Evolutionary conservation across 2,329 filamentous ascomycete genomes (phyloP), one percentile per base, ranked within the genome.

Genomic region (Botryosphaeria dothidea): DNA sequence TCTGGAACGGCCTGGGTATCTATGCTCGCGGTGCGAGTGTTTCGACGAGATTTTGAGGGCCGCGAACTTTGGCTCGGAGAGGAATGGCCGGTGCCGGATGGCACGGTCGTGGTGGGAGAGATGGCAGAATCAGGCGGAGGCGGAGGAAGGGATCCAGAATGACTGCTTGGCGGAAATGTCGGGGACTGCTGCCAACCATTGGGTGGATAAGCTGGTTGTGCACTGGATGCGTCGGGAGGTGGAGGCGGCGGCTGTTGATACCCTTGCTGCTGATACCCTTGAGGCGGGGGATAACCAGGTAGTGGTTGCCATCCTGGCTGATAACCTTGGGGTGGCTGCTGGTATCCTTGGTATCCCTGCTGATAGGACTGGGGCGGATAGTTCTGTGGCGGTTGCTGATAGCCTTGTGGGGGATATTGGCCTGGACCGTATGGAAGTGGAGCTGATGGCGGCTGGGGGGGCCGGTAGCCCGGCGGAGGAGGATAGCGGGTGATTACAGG

Each of bases 401-500:
- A 74, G 3, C 54, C 67, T 64, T 70, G 57, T 21, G 65, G 68
- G 25, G 69, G 66, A 69, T 72, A 77, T 36, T 67, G 61, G 19
- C 27, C 29, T 62, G 57, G 66, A 41, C n/a, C 45, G 46, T 61
- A 62, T 4, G 65, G 66, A 48, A 65, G 61, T 13, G 54, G 61
- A 17, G 29, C 56, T 36, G 58, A 52, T 21, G 68, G 64, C 17
- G 66, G 61, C 49, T 61, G 66, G 34, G 74, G 74, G 41, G 74
- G 73, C 57, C 72, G 75, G 67, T 82, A 83, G 15, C 80, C 80
- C n/a, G 80, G 80, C 31, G 81, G 82, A 46, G 81, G 81, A 56
- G 81, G 79, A 72, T 83, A 83, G 34, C 79, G 75, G 7, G 81
- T 84, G 66, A 83, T 82, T 68, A 83, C 75, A 6, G 80, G 79